Percentiles rank a stretch among this genome's conserved stretches.
Conservation (phyloP, 306 rosid genomes). For the Quillaja saponaria region DNA sequence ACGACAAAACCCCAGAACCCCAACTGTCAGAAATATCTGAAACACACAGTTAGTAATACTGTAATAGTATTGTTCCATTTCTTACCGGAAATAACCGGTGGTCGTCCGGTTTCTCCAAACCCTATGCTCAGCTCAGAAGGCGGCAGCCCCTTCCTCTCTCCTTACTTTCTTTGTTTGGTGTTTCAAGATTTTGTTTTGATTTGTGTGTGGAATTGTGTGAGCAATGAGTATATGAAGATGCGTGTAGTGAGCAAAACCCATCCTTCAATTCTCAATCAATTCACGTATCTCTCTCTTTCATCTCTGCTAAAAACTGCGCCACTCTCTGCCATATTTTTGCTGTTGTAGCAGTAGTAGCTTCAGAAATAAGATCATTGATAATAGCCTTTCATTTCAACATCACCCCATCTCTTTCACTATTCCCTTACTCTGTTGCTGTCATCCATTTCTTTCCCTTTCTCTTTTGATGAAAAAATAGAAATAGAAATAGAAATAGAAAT, state of each 20-base stretch:
- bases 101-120: conserved; percentile 53
- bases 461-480: background rate
- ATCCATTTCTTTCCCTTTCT: background rate
- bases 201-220: conserved; percentile 30
- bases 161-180: conserved; percentile 5
- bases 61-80: conserved; percentile 40
- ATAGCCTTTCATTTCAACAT: background rate
- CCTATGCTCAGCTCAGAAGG: conserved; percentile 53
- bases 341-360: too few species aligned
- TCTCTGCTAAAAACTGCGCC: conserved; percentile 34
- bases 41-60: conserved; percentile 29
- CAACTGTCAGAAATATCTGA: conserved; percentile 67
- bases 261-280: conserved; percentile 27
- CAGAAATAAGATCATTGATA: conserved; percentile 1
- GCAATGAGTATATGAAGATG: conserved; percentile 17
- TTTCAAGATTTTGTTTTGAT: conserved; percentile 8
- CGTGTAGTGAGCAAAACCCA: conserved; percentile 30
- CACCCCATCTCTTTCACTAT: conserved; percentile 35
- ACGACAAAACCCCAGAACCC: conserved; percentile 55
- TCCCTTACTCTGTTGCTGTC: background rate
- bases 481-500: too few species aligned
- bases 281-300: conserved; percentile 43
- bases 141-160: conserved; percentile 8
- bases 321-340: conserved; percentile 7
- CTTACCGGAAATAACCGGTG: conserved; percentile 71